Evolutionary conservation across 169 alveolate genomes (phyloP), one percentile per base, ranked within the genome.

Genomic region (Eimeria mitis): DNA sequence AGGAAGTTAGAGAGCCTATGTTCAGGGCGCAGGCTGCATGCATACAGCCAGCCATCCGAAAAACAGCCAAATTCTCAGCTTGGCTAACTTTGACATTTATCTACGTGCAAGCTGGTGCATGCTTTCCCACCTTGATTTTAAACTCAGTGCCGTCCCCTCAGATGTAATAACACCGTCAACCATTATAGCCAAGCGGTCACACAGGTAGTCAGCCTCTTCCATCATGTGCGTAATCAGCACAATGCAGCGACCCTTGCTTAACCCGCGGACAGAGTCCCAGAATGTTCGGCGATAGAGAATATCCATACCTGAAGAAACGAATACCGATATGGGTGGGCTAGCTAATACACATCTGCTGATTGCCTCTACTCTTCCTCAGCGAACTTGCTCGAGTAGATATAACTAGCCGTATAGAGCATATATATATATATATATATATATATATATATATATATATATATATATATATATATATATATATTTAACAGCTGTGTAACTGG

Each of bases 301-400:
- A 91, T 98, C 99, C 98, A 98, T 97, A 31, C 99, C 99, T 73
- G 98, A 97, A 14, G 99, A 97, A 7, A 8, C 21, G 7, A 28
- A 31, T 23, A 23, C 11, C 0, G 28, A 59, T 59, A 14, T 16
- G 21, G 49, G 8, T n/a, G 52, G 14, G 4, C 52, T 25, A 25
- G 79, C 7, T 70, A 1, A 34, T 13, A 34, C 2, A 4, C 28
- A 13, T 31, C 52, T 4, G 79, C 52, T 2, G 23, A 5, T 37
- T 0, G 31, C 49, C 47, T 14, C 37, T 19, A 31, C 49, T 70
- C 31, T 19, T 37, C 49, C 79, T 1, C 52, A 34, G 79, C 5
- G 4, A 34, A 14, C 4, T 3, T 34, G 25, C 16, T 70, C 52
- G 37, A 34, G 0, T 14, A 28, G 40, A 65, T 13, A 5, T 3